Evolutionary conservation across 768 basidiomycete genomes (phyloP), one percentile per base, ranked within the genome.

Genomic region (Gymnopilus junonius): DNA sequence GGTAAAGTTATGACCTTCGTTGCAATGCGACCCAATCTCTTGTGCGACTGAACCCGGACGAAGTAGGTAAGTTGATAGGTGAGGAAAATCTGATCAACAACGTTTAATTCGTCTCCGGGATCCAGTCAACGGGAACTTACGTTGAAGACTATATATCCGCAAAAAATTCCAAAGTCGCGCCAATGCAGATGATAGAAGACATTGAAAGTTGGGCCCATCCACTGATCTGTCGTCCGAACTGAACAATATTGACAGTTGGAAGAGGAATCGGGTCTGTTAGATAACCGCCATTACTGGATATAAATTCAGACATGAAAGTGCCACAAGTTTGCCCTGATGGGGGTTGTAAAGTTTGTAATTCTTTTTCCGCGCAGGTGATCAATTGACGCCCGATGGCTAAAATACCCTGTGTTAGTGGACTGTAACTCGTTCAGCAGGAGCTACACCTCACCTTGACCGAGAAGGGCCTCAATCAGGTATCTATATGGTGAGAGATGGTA

Each of bases 301-400:
- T 87, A 71, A 83, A 93, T 0, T 76, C 61, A 20, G 72, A 56
- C 62, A 91, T 70, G 72, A 83, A 93, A 1, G 71, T 46, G 7
- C 73, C 73, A 68, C 93, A 94, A 0, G 81, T 85, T 65, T 83
- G 77, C 1, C 87, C 88, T 0, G 76, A 68, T 3, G 89, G 87
- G 1, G 90, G 86, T 5, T 84, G 69, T 64, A 95, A 70, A 1
- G 77, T 78, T 2, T 87, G 83, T n/a, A 85, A 78, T 71, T 95
- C 94, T 54, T 79, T 73, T 0, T 74, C n/a, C 0, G 88, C 73
- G 71, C 94, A 95, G 15, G 73, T 76, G 51, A 91, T 79, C 1
- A 73, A 63, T 51, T 80, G 74, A 7, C 74, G 77, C 0, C 86
- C 87, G 12, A 90, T 69, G 10, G 83, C 88, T 87, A 62, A n/a